Conservation (phyloP, 139 green algal genomes). For the Spirogloea muscicola region DNA sequence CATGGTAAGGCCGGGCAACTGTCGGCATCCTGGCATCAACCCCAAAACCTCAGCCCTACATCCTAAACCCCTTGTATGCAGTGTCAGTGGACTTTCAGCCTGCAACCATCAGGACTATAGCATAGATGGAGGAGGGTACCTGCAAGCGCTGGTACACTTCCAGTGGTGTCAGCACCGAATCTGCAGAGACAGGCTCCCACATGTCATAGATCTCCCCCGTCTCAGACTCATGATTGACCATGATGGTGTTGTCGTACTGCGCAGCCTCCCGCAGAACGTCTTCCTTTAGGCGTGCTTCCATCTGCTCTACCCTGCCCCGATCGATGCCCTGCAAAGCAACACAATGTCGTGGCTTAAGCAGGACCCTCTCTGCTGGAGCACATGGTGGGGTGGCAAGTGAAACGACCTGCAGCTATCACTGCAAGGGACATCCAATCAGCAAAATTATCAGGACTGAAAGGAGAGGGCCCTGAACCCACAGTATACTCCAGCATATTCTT, state of each 20-base stretch:
- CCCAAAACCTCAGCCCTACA: no score
- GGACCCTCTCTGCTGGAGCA: no score
- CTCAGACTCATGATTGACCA: conserved; percentile 71
- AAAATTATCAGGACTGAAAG: conserved; percentile 1
- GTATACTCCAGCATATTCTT: conserved; percentile 94
- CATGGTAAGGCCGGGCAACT: no score
- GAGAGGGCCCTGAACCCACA: background rate
- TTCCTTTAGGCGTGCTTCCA: conserved; percentile 84
- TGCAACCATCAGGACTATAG: background rate
- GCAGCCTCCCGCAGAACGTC: conserved; percentile 79
- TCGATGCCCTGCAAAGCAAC: conserved; percentile 76
- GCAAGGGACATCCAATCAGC: no score
- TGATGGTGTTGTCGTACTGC: conserved; percentile 59
- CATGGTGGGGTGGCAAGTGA: no score
- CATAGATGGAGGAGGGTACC: background rate
- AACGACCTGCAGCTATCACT: no score
- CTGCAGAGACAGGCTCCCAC: conserved; percentile 14
- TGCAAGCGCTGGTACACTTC: conserved; percentile 25
- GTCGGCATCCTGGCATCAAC: no score
- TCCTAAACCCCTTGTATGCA: no score
- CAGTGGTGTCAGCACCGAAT: conserved; percentile 19
- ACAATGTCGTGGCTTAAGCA: no score
- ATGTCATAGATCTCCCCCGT: conserved; percentile 33
- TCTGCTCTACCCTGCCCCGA: conserved; percentile 69
- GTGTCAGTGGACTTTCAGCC: no score